Evolutionary conservation across 2,329 filamentous ascomycete species (phyloP), one percentile per base, ranked within the genome.

Genomic region (Colletotrichum tofieldiae): DNA sequence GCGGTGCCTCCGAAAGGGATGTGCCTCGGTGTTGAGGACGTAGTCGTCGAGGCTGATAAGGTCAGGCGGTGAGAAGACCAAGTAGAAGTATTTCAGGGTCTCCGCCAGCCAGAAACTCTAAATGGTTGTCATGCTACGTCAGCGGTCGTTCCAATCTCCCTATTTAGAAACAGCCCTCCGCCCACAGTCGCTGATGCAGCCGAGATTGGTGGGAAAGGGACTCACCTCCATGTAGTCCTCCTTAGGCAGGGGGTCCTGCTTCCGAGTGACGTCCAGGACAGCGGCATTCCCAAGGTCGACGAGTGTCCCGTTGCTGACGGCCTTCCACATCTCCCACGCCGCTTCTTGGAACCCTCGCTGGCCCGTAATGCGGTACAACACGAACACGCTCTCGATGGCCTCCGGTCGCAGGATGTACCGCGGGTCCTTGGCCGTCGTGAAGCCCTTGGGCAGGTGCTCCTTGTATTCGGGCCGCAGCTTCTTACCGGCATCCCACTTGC

Each of bases 61-160:
- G 32, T 88, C 85, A 1, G 91, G 88, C 29, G 92, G 88, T 39
- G 88, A 90, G 75, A 94, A 94, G 47, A 94, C 87, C 63, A 94
- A 80, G 75, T 92, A 94, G 72, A 94, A 93, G 75, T 94, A 94
- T 81, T 94, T 94, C 71, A 94, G 81, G 26, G 92, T 94, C 83
- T 94, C 92, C 0, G 90, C 90, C 76, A 92, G 83, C 91, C 92
- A 94, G 76, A 93, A 94, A 74, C 89, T 92, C 84, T 94, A 87
- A 7, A 3, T 32, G n/a, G 41, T 63, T 43, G 9, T 20, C 43
- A 32, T 60, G 18, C 16, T 55, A 52, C 39, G 61, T 67, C 49
- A 54, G 16, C 12, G 1, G 32, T 29, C 39, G 23, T n/a, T 29
- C 16, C 23, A 58, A 32, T 65, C 35, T 52, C 49, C 39, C 8